Evolutionary conservation across 768 basidiomycete species (phyloP), one percentile per base, ranked within the genome.

Genomic region (Lepiota subincarnata): DNA sequence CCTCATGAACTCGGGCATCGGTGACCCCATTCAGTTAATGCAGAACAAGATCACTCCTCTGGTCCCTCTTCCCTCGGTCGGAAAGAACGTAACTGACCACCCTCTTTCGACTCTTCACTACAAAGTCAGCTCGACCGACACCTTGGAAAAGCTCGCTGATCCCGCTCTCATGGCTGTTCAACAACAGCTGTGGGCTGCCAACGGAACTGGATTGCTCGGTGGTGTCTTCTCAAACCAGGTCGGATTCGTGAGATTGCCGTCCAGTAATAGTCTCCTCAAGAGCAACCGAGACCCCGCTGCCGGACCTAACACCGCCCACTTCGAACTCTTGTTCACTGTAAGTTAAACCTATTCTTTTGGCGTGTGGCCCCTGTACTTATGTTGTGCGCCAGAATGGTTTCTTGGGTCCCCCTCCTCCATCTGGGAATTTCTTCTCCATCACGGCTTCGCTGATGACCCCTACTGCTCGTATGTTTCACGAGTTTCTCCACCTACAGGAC

Each of bases 31-130:
- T 4, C 53, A 52, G 19, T 57, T 66, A 1, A 28, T 40, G 11
- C 22, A 19, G 12, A 12, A 57, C 2, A 56, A 57, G 3, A 60
- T 67, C 31, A 40, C 55, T 10, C 35, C 62, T 2, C 19, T 62
- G 14, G 50, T 63, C 20, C 31, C 65, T 19, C 60, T 67, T 0
- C 66, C 68, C 2, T 48, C 53, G 14, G 68, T 69, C 6, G 68
- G 68, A 11, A 56, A 62, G 48, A 69, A 69, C 46, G 50, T 68
- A 3, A 59, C 63, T 2, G 68, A 68, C 44, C 66, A 67, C 34
- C 55, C 55, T 18, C 22, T 43, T 31, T 31, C 31, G 31, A 31
- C 31, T 7, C 31, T 31, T 31, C 31, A 31, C 10, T 31, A 4
- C 31, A 31, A 31, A 31, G 31, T 31, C 31, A 31, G 7, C 10